Evolutionary conservation across 1,284 basidiomycete genomes (phyloP).

Genomic region (Thecaphora frezii): DNA sequence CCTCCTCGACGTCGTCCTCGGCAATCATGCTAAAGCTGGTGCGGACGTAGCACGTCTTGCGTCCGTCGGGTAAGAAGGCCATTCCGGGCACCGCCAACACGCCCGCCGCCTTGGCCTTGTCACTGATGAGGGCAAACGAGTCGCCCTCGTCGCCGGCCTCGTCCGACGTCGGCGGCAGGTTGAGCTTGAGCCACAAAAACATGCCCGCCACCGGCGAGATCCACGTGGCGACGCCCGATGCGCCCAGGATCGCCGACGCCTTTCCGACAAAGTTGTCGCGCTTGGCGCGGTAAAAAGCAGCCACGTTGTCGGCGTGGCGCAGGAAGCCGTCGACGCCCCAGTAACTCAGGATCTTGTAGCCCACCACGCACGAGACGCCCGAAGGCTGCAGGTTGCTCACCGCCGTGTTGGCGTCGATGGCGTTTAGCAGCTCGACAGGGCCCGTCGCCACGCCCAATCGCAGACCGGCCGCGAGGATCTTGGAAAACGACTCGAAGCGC

Average conservation of each 20-base stretch:
- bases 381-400: conserved; percentile 75
- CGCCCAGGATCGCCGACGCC: conserved; percentile 72
- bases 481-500: conserved; percentile 66
- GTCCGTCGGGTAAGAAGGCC: conserved; percentile 62
- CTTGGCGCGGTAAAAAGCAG: conserved; percentile 77
- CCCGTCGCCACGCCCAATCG: conserved; percentile 78
- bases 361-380: conserved; percentile 73
- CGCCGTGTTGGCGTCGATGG: conserved; percentile 71
- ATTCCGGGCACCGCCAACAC: conserved; percentile 78
- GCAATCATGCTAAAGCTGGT: conserved; percentile 50
- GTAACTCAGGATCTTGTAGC: conserved; percentile 69
- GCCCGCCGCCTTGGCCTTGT: conserved; percentile 75
- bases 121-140: conserved; percentile 74
- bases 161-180: conserved; percentile 37
- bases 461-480: conserved; percentile 57
- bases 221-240: conserved; percentile 69
- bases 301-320: conserved; percentile 70
- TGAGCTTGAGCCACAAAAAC: conserved; percentile 59
- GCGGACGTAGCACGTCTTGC: conserved; percentile 47
- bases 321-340: conserved; percentile 74
- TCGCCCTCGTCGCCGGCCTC: conserved; percentile 63
- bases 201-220: conserved; percentile 77
- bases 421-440: conserved; percentile 71
- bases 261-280: conserved; percentile 77
- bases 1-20: conserved; percentile 47